Evolutionary conservation across 768 basidiomycete species (phyloP), one percentile per base, ranked within the genome.

Genomic region (Phanerodontia chrysosporium): DNA sequence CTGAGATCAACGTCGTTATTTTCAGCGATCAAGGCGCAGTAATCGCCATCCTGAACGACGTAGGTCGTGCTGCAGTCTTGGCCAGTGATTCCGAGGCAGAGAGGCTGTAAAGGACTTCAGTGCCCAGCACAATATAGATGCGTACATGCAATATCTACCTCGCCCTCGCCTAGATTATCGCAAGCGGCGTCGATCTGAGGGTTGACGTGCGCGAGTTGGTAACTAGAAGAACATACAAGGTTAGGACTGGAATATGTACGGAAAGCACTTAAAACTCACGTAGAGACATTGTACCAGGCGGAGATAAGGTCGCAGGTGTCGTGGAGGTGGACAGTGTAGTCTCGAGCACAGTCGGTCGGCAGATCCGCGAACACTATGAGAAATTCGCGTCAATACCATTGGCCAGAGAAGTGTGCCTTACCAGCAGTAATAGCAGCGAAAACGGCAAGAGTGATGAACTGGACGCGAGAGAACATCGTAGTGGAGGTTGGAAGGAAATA

Each of bases 261-360:
- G 6, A 4, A 18, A 13, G 21, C 28, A 32, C 8, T 4, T 29
- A 2, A 52, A 16, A 22, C 73, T 63, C 66, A 86, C 75, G 79
- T 80, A 12, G 82, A 82, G 25, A 76, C 77, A 58, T 74, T 75
- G 55, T 78, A 66, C 1, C 71, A 68, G 4, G 74, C 74, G 27
- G 78, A 83, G 66, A 86, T 85, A 29, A 61, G 68, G 66, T 83
- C 78, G 69, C 86, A 88, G 57, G 75, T 81, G 67, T 86, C 83
- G 7, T 78, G 79, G 6, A 67, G 45, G 28, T 69, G 63, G 36
- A 88, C 78, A 16, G 76, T 78, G 64, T 81, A 83, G 64, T 69
- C 78, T 58, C 83, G 78, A 21, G 75, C 75, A 63, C 86, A 88
- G 64, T 68, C 58, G 39, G 61, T 35, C 21, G 60, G 60, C 12